Conservation (phyloP, 2,329 filamentous ascomycete species). For the Incumbomyces lentus region DNA sequence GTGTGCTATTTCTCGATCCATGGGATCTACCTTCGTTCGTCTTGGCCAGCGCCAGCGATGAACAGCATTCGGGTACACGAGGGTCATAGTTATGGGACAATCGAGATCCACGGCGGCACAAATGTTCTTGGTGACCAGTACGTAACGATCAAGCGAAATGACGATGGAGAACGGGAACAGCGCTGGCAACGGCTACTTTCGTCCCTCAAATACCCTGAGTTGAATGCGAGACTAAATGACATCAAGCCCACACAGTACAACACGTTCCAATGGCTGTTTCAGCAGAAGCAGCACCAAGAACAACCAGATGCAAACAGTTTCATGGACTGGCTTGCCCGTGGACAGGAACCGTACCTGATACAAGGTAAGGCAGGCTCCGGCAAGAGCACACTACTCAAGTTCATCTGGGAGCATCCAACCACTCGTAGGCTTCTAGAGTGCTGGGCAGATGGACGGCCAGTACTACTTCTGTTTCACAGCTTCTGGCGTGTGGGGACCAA, state of each 20-base stretch:
- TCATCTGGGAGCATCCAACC: background rate
- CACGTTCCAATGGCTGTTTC: constrained; percentile 11
- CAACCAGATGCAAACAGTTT: no score
- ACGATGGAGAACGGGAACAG: no score
- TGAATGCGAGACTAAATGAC: background rate
- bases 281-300: background rate
- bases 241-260: background rate
- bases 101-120: no score
- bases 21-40: no score
- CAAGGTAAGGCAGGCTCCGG: constrained; percentile 10
- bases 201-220: background rate
- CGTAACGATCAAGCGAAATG: no score
- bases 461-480: background rate
- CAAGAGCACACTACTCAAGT: constrained; percentile 11
- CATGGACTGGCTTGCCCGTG: no score
- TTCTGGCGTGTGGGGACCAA: constrained; percentile 7
- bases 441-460: constrained; percentile 1
- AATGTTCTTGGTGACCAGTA: no score
- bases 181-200: background rate
- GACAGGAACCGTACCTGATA: background rate
- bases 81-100: no score
- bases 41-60: no score
- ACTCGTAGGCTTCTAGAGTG: background rate
- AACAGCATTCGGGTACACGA: no score
- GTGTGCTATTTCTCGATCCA: no score